phyloP scores from a whole-genome alignment of 176 grass and related monocot genomes.

The Coix lacrymajobi region DNA sequence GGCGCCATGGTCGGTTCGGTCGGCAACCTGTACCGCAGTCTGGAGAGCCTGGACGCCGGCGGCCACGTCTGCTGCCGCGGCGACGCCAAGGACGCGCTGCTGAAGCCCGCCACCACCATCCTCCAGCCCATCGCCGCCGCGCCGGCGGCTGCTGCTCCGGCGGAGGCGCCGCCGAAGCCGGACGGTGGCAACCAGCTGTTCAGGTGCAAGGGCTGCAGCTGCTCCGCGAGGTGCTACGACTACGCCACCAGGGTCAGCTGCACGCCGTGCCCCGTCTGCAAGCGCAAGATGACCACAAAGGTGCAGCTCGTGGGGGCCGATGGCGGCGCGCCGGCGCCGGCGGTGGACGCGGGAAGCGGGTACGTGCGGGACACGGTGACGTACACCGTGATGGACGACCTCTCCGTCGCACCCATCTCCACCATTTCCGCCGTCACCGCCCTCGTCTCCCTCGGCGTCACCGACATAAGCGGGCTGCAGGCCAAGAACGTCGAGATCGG shows the following conservation, averaged over 20 bases:
- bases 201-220: not conserved
- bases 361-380: conserved; percentile 24
- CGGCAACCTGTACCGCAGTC: conserved; percentile 23
- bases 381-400: conserved; percentile 39
- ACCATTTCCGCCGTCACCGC: conserved; percentile 14
- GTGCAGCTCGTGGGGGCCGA: not conserved
- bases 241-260: not conserved
- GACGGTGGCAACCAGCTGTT: not conserved
- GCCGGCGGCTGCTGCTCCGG: fast-evolving
- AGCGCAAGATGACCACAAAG: not conserved
- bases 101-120: not conserved
- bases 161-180: not conserved
- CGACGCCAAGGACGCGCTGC: not conserved
- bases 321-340: not conserved
- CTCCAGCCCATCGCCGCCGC: not conserved
- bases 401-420: conserved; percentile 32
- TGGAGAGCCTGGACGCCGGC: not conserved
- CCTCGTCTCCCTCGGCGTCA: conserved; percentile 11
- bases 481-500: conserved; percentile 32
- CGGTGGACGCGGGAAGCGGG: not conserved
- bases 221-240: not conserved
- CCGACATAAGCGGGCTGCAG: conserved; percentile 23
- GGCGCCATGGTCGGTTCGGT: conserved; percentile 24
- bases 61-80: not conserved
- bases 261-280: not conserved